A percentile compares a stretch with the other conserved stretches of the same genome.
Conservation (phyloP, 768 basidiomycete species). For the Xerocomellus chrysenteron region DNA sequence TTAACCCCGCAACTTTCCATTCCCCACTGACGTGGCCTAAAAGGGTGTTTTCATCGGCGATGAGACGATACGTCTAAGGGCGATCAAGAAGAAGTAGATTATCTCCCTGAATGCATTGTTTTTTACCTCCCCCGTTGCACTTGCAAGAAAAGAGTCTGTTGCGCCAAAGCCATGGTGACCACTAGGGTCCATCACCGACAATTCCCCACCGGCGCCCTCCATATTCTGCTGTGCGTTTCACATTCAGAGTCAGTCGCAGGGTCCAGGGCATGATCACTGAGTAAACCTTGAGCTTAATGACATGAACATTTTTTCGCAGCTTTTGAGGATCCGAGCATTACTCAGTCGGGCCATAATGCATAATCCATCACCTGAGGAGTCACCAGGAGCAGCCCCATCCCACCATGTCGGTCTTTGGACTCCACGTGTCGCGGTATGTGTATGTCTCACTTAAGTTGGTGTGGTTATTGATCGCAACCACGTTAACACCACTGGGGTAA, state of each 20-base stretch:
- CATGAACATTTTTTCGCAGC: neutral
- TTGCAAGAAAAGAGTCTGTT: neutral
- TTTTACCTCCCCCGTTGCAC: neutral
- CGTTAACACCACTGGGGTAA: neutral
- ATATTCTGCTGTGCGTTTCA: neutral
- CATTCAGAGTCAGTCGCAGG: neutral
- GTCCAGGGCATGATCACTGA: too few species aligned
- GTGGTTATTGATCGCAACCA: neutral
- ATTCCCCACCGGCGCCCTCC: neutral
- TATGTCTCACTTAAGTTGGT: neutral
- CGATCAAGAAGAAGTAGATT: constrained; percentile 91
- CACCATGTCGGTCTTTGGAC: neutral
- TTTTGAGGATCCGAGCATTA: neutral
- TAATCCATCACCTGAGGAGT: neutral
- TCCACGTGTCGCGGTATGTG: neutral
- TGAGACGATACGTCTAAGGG: constrained; percentile 89
- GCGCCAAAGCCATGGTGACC: neutral
- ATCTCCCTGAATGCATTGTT: constrained; percentile 6
- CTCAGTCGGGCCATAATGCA: neutral
- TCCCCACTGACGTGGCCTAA: constrained; percentile 3
- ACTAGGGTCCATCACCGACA: neutral
- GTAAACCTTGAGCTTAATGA: too few species aligned
- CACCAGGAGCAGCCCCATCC: neutral
- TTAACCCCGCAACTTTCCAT: neutral
- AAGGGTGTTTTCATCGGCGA: constrained; percentile 94